Evolutionary conservation across 2,329 filamentous ascomycete species (phyloP), one percentile per base, ranked within the genome.

Genomic region (Xylariaceae sp.): DNA sequence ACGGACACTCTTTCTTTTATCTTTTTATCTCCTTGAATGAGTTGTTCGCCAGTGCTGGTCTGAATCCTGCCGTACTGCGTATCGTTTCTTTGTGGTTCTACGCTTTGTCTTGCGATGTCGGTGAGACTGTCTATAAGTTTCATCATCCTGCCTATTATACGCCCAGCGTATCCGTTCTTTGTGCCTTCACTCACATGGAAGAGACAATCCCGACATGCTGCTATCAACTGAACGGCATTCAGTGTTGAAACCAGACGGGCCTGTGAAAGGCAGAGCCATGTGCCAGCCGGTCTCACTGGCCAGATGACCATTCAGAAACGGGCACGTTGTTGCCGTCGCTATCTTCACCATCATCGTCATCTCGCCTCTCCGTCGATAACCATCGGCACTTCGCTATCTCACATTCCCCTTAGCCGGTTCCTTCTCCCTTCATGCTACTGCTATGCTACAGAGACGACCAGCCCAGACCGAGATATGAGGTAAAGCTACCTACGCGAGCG

Each of bases 1-100:
- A 30, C 23, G 23, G 23, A 30, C 23, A 30, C 23, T 30, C 5
- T 4, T 30, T 30, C 5, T 30, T 30, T 30, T 30, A 30, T 30
- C 23, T 45, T 11, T 11, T 52, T 51, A 35, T 58, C 23, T 35
- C 35, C 49, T 30, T 30, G 23, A 58, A 57, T 61, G 56, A 62
- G 55, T 47, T 48, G 47, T 58, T 58, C 62, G 59, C 53, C 60
- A 39, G 50, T 47, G 52, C 41, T 34, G 34, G 41, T 13, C 18
- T 51, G 49, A 49, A 53, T 51, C 4, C 49, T 23, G 9, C 47
- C 4, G 11, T 51, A 51, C 23, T 15, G 49, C 23, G 15, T n/a
- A 41, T 37, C 50, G 30, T 35, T 51, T 58, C 51, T 53, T 51
- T 54, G 49, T 58, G 51, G 17, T 34, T 18, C 47, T 54, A 44